Percentiles rank a stretch among this genome's conserved stretches.
phyloP scores from a whole-genome alignment of 2,329 filamentous ascomycete species.

The Pseudocercospora musae region DNA sequence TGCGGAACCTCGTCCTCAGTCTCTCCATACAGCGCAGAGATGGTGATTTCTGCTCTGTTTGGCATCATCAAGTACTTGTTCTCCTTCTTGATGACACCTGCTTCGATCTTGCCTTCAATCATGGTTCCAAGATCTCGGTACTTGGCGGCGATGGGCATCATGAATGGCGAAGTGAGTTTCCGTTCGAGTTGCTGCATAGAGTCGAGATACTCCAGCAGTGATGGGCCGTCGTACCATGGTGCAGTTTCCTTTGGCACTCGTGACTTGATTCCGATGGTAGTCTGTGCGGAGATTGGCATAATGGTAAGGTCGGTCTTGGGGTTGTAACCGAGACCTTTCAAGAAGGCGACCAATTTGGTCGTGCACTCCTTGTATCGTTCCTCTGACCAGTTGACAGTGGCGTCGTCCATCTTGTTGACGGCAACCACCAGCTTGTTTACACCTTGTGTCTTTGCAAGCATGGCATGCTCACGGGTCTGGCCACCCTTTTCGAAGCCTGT shows the following conservation, averaged over 20 bases:
- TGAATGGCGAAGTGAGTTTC: constrained; percentile 96
- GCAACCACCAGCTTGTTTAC: constrained; percentile 94
- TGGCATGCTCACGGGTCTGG: constrained; percentile 94
- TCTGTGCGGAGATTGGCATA: constrained; percentile 94
- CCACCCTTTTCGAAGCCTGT: constrained; percentile 96
- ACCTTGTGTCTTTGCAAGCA: constrained; percentile 96
- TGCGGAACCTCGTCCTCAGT: constrained; percentile 85
- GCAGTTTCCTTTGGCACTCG: constrained; percentile 72
- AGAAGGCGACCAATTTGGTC: constrained; percentile 78
- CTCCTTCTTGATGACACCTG: constrained; percentile 88
- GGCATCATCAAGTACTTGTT: constrained; percentile 91
- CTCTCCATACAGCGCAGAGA: constrained; percentile 87
- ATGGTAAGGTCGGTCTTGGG: constrained; percentile 88
- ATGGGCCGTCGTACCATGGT: constrained; percentile 85
- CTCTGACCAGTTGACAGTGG: constrained; percentile 93
- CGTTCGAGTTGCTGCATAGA: constrained; percentile 88
- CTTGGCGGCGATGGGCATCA: constrained; percentile 97
- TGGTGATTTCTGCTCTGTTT: constrained; percentile 75
- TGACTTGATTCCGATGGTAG: constrained; percentile 81
- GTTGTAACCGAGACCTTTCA: constrained; percentile 92
- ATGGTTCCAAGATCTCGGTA: constrained; percentile 97
- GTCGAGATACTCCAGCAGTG: constrained; percentile 93
- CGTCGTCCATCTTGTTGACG: constrained; percentile 99
- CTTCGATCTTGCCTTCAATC: constrained; percentile 95
- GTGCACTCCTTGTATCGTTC: constrained; percentile 91